Conservation (phyloP, 352 stramenopile genomes). For the Plasmopara viticola region DNA sequence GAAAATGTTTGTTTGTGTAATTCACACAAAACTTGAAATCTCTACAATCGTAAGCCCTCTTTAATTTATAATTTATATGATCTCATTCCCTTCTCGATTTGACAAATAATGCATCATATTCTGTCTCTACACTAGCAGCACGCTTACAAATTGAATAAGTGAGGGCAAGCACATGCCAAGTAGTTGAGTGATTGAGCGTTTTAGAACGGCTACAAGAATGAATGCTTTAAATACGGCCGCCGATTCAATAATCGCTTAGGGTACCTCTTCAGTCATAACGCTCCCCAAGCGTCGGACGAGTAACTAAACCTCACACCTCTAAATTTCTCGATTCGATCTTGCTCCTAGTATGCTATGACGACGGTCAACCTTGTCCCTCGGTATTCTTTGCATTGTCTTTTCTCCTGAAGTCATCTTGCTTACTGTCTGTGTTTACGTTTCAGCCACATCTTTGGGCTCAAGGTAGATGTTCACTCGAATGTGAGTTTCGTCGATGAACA, state of each 20-base stretch:
- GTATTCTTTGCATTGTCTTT: conserved; percentile 7
- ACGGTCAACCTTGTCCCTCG: conserved; percentile 38
- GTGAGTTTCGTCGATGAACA: conserved; percentile 83
- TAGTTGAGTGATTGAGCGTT: too few relatives aligned
- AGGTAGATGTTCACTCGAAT: conserved; percentile 75
- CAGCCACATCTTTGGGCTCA: conserved; percentile 89
- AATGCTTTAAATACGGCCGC: neutral
- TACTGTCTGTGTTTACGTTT: conserved; percentile 1
- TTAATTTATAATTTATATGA: too few relatives aligned
- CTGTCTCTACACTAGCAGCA: too few relatives aligned
- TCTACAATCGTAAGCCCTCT: too few relatives aligned
- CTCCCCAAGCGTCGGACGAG: neutral
- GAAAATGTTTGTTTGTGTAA: too few relatives aligned
- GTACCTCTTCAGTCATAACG: neutral
- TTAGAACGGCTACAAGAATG: too few relatives aligned
- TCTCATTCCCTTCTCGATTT: too few relatives aligned
- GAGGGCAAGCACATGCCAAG: too few relatives aligned
- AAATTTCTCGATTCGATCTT: neutral
- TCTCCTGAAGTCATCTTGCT: conserved; percentile 1
- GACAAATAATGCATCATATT: too few relatives aligned
- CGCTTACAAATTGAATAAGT: too few relatives aligned
- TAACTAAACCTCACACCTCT: conserved; percentile 1
- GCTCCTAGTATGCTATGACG: conserved; percentile 15
- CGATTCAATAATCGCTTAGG: neutral
- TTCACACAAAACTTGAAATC: too few relatives aligned